Evolutionary conservation across 2,329 filamentous ascomycete genomes (phyloP), one percentile per base, ranked within the genome.

Genomic region (Stemphylium beticola): DNA sequence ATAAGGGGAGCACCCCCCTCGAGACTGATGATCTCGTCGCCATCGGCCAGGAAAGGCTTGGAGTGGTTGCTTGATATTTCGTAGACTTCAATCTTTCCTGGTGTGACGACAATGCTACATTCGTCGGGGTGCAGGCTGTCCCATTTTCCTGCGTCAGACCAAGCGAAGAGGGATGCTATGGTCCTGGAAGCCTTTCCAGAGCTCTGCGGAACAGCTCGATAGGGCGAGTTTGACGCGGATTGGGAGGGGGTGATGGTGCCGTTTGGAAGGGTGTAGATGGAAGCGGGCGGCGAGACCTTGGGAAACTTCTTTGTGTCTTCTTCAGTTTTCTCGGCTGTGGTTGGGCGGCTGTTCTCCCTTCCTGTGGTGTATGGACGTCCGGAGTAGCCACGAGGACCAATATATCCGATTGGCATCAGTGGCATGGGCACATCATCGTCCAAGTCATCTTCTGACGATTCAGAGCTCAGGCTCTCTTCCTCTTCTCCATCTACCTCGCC

Each of bases 191-290:
- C 79, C 64, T 82, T 81, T 36, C 69, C 76, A 39, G 80, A 79
- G 8, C 79, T 79, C 32, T 81, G 73, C 18, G 79, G 78, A 9
- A 85, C 80, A 31, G 80, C 78, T 37, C 83, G 81, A 59, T 87
- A 88, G 6, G 88, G 85, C 8, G 85, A 85, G 73, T 96, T 91
- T 0, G 92, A 95, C 14, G 89, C 89, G 8, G 91, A 93, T 66
- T 92, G 87, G 2, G 92, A 93, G 2, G 92, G 91, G 2, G 87
- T 86, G 49, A 96, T 76, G 56, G 88, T 92, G 8, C 63, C 71
- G 29, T 74, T 75, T 3, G 73, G 71, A 24, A 76, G 57, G 3
- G 72, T 74, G 39, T 77, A 76, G 24, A 76, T 71, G 2, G 76
- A 68, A 64, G 62, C 47, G 62, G 77, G 77, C 14, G 74, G 73